Base-by-base conservation (phyloP, 345 rosid species). In the Citrus sp. region DNA sequence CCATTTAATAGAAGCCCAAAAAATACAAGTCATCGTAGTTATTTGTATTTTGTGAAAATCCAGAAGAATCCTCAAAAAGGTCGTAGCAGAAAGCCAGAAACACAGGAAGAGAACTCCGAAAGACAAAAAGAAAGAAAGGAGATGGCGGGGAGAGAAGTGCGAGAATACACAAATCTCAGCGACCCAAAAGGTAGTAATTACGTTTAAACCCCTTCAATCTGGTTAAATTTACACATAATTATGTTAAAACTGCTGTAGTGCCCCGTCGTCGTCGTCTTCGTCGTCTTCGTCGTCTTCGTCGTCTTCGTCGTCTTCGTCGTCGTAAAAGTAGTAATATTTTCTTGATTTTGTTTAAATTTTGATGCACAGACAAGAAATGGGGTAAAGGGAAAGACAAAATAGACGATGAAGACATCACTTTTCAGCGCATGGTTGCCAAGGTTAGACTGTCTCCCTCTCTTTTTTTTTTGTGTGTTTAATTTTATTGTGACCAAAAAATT, bases 361-460 rank as follows among this genome's bases (percentile, higher is more conserved):
- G 56, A 75, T 79, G 80, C 87, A 96, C 88, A 96, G 98, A 96
- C 82, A 96, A 86, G 90, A 94, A 92, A 77, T 89, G 38, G 87
- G 99, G 99, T 21, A 92, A 90, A 79, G 92, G 97, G 22, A 96
- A 89, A 70, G 99, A 93, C 67, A 96, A 86, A 84, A 87, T 91
- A 28, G 98, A 96, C 75, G 99, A 96, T 75, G 99, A 96, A 88
- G 99, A 96, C 79, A 81, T 91, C 70, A 92, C 99, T 14, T 94
- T 96, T 77, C 98, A 92, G 86, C 98, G 99, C 25, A 96, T 96
- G 99, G 98, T 96, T 79, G 95, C 99, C 79, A 96, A 96, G 99
- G 99, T 96, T 95, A 92, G 98, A 79, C 66, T 86, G 77, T 89
- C 91, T 85, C 89, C 75, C 72, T 27, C 9, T 7, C 0, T 27